Conservation (phyloP, 73 alveolate genomes). For the Paramecium tetraurelia region DNA sequence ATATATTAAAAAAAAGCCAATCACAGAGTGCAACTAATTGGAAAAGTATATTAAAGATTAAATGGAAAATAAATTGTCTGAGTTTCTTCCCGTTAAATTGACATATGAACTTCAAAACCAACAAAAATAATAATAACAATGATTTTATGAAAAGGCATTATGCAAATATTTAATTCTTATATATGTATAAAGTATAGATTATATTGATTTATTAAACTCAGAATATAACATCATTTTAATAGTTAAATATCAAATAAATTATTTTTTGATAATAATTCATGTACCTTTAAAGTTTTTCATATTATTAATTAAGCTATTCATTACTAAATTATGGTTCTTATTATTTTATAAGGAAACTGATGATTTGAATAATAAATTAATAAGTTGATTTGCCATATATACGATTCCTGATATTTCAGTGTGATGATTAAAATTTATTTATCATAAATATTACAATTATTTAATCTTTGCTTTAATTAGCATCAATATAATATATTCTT, state of each 20-base stretch:
- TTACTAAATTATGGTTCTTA: not conserved
- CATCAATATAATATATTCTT: not conserved
- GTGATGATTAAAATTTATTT: not conserved
- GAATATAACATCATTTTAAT: too few relatives aligned
- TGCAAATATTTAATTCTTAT: not conserved
- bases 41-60: conserved; percentile 72
- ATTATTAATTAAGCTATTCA: not conserved
- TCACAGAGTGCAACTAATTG: conserved; percentile 68
- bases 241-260: too few relatives aligned
- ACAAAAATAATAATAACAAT: not conserved
- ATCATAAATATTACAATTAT: not conserved
- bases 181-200: not conserved
- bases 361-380: not conserved
- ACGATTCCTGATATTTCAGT: not conserved
- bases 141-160: not conserved
- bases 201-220: not conserved
- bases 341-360: not conserved
- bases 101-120: not conserved
- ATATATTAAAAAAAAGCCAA: conserved; percentile 61
- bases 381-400: not conserved
- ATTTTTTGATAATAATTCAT: too few relatives aligned
- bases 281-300: not conserved
- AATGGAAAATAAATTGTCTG: conserved; percentile 51
- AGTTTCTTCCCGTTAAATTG: conserved; percentile 65
- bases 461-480: not conserved